phyloP scores from a whole-genome alignment of 1,139 yeast species.

The Hyphopichia wangnamkhiaoensis region DNA sequence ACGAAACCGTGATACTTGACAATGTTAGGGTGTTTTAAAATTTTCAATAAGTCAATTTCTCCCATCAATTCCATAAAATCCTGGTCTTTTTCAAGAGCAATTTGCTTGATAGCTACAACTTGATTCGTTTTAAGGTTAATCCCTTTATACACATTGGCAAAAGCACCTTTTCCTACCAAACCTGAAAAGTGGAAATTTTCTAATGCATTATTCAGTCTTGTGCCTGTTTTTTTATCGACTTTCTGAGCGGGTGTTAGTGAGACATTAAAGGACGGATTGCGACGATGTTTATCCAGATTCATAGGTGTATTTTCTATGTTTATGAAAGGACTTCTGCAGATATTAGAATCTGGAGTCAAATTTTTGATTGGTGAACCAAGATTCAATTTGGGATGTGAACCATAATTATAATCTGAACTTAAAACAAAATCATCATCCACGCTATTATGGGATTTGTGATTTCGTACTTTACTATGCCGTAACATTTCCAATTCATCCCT shows the following conservation, averaged over 20 bases:
- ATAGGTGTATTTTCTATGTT: conserved; percentile 14
- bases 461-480: background rate
- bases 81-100: conserved; percentile 53
- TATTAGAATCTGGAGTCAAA: background rate
- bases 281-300: conserved; percentile 14
- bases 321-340: conserved; percentile 4
- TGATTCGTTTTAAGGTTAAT: conserved; percentile 64
- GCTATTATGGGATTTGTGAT: background rate
- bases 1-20: conserved; percentile 91
- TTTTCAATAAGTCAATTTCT: conserved; percentile 84
- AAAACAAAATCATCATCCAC: background rate
- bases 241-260: conserved; percentile 58
- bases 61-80: conserved; percentile 60
- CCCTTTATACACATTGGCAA: conserved; percentile 90
- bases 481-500: background rate
- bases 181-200: conserved; percentile 60
- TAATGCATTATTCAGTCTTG: conserved; percentile 43
- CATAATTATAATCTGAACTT: background rate
- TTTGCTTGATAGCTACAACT: conserved; percentile 83
- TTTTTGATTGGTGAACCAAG: background rate
- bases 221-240: conserved; percentile 42
- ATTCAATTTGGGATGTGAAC: background rate
- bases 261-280: conserved; percentile 40
- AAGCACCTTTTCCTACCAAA: conserved; percentile 92
- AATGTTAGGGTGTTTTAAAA: conserved; percentile 79